These are phyloP conservation scores for Fusarium staphyleae DNA, from an alignment of 2,329 filamentous ascomycete genomes.

Conservation along the genomic window DNA sequence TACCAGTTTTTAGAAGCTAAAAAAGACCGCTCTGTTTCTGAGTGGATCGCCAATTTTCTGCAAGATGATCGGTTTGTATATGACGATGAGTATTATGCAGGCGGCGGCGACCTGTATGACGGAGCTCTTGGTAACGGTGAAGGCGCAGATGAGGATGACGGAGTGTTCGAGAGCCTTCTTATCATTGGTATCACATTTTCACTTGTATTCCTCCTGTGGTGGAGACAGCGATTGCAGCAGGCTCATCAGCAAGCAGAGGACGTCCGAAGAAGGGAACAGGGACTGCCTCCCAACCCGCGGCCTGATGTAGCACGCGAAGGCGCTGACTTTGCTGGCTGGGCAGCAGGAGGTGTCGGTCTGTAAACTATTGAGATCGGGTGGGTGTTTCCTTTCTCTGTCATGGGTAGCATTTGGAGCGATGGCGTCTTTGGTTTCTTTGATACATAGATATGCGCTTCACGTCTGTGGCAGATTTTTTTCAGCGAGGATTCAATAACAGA, in stretches of 20 bases:
- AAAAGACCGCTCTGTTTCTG: constrained; percentile 78
- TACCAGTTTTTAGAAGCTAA: constrained; percentile 62
- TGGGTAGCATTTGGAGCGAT: constrained; percentile 41
- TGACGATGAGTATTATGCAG: constrained; percentile 65
- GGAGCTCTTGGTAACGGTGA: constrained; percentile 66
- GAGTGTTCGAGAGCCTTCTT: constrained; percentile 81
- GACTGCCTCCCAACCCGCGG: constrained; percentile 37
- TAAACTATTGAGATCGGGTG: constrained; percentile 27
- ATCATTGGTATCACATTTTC: constrained; percentile 80
- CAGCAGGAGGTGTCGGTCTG: constrained; percentile 47
- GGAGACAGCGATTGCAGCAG: constrained; percentile 74
- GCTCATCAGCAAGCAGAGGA: constrained; percentile 52
- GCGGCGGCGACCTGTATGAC: constrained; percentile 59
- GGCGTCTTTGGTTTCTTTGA: constrained; percentile 41
- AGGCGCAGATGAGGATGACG: constrained; percentile 72
- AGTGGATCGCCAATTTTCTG: constrained; percentile 89
- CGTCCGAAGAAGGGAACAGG: constrained; percentile 45
- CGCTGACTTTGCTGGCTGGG: constrained; percentile 47
- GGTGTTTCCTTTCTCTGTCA: constrained; percentile 31
- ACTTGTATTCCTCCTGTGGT: constrained; percentile 81
- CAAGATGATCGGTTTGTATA: constrained; percentile 72
- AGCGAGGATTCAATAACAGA: neutral
- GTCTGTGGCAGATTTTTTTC: neutral
- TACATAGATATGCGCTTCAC: constrained; percentile 8
- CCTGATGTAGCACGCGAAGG: constrained; percentile 35